Evolutionary conservation across 1,139 yeast species (phyloP).

Genomic region (Lodderomyces metapsilosis): DNA sequence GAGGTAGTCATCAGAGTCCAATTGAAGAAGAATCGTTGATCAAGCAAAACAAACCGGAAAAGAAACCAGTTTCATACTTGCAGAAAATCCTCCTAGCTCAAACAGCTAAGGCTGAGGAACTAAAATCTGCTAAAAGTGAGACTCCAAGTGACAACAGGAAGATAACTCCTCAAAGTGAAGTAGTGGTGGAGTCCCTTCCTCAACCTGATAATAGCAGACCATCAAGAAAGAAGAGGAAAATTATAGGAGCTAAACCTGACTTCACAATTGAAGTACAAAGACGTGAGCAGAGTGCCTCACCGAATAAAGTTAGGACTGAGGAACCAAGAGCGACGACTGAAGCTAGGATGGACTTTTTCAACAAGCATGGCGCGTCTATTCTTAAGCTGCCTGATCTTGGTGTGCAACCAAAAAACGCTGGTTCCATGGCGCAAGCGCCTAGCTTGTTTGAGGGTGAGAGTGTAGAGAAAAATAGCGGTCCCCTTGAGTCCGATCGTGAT

Average conservation of each 20-base stretch:
- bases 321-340: background rate
- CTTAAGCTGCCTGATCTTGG: background rate
- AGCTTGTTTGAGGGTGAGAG: no score
- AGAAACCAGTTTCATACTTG: slow-evolving; percentile 24
- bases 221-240: background rate
- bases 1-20: background rate
- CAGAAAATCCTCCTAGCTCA: slow-evolving; percentile 19
- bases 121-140: background rate
- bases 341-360: background rate
- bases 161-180: background rate
- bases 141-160: background rate
- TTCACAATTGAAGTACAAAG: background rate
- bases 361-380: background rate
- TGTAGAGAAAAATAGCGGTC: no score
- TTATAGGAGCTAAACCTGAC: background rate
- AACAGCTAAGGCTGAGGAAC: slow-evolving; percentile 5
- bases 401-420: no score
- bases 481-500: no score
- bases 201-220: background rate
- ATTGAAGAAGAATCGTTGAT: background rate
- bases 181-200: background rate
- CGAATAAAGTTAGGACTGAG: background rate
- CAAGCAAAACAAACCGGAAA: background rate
- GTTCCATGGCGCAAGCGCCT: no score
- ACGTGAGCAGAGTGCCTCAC: background rate